phyloP scores from a whole-genome alignment of 1,284 basidiomycete genomes.

The Athelia psychrophila region DNA sequence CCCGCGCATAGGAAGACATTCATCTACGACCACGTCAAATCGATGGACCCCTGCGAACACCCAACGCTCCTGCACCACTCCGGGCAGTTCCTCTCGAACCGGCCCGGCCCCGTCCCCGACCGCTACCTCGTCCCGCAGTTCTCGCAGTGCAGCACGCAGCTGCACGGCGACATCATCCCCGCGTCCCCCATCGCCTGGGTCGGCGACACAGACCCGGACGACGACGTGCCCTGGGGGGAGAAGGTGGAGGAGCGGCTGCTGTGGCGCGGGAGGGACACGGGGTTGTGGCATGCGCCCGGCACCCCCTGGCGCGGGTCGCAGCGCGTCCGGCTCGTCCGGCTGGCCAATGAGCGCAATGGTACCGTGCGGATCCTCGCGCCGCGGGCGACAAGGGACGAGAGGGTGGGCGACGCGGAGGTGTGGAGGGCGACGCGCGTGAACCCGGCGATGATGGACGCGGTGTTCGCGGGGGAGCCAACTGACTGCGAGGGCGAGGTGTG shows the following conservation, averaged over 20 bases:
- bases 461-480: slow-evolving; percentile 47
- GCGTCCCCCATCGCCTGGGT: slow-evolving; percentile 45
- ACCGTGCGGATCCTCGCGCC: slow-evolving; percentile 28
- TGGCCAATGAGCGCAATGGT: slow-evolving; percentile 29
- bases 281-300: slow-evolving; percentile 44
- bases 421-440: slow-evolving; percentile 39
- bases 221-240: slow-evolving; percentile 54
- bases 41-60: slow-evolving; percentile 65
- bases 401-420: slow-evolving; percentile 41
- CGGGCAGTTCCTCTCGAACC: slow-evolving; percentile 55
- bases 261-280: slow-evolving; percentile 70
- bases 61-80: slow-evolving; percentile 46
- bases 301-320: slow-evolving; percentile 54
- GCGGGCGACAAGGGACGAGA: slow-evolving; percentile 14
- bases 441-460: slow-evolving; percentile 52
- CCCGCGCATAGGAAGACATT: slow-evolving; percentile 42
- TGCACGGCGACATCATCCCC: slow-evolving; percentile 63
- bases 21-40: slow-evolving; percentile 44
- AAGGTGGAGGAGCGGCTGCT: slow-evolving; percentile 53
- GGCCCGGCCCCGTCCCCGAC: slow-evolving; percentile 47
- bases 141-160: slow-evolving; percentile 49
- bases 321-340: slow-evolving; percentile 32
- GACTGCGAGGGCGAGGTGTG: slow-evolving; percentile 46
- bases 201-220: slow-evolving; percentile 32
- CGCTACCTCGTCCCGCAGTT: slow-evolving; percentile 51